Evolutionary conservation across 495 filamentous ascomycete genomes (phyloP), one percentile per base, ranked within the genome.

Genomic region (Penicillium parvum): DNA sequence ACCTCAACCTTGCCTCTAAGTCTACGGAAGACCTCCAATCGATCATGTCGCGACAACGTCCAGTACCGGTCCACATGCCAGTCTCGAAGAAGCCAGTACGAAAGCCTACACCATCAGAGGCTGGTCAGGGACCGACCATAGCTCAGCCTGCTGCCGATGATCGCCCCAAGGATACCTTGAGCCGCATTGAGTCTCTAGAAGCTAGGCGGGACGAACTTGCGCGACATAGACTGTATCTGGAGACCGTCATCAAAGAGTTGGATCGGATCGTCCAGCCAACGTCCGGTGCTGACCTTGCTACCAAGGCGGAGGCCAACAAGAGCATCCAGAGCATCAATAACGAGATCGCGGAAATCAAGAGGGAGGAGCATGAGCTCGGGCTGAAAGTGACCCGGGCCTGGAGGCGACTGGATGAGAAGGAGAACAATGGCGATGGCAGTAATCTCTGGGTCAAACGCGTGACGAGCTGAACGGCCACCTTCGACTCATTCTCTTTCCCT

Each of bases 331-430:
- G 67, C 23, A 68, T 94, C n/a, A 73, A 80, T 29, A 69, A 68
- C 43, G 88, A 94, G 61, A 73, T 94, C 26, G 83, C 83, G 6
- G 88, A 94, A 38, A 79, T 96, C 17, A 76, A 79, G 66, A 73
- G 79, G 44, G 81, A 92, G 63, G 82, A 90, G 56, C 88, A 96
- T 57, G 90, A 96, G 47, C 69, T 91, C 27, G 90, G 90, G 7
- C 57, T 97, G 53, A 87, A 82, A 66, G 61, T 96, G 29, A 81
- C 91, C 56, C 66, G 89, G 35, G 86, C 87, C 5, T 90, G 82
- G 66, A 90, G 87, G 62, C 75, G 84, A 43, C 69, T 79, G 42
- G 86, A 91, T 57, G 76, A 88, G 52, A 68, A 76, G 32, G 84
- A 90, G 53, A 74, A 77, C 32, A 75, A 81, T 35, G 84, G 76